Evolutionary conservation across 2,329 filamentous ascomycete species (phyloP), one percentile per base, ranked within the genome.

Genomic region (Ilyonectria sp.): DNA sequence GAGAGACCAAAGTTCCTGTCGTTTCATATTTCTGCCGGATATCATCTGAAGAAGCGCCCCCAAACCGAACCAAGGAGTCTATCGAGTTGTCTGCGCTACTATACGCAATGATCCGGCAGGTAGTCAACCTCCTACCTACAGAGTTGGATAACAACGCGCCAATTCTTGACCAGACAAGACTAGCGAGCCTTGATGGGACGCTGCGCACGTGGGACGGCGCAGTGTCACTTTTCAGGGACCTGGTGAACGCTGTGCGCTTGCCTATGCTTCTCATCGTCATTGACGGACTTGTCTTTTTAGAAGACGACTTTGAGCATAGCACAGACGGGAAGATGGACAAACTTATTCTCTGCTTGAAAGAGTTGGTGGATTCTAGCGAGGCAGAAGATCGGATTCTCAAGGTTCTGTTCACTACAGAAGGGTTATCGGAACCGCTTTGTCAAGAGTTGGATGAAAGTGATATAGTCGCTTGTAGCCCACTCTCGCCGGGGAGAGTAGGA

Each of bases 21-120:
- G 10, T 52, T n/a, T 33, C 47, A 4, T 52, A 52, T 3, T 52
- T 52, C 26, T 52, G 47, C 9, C 47, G 29, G 4, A 17, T 52
- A 11, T 31, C 47, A 5, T 29, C 13, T 4, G 60, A 65, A 4
- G 65, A 63, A 9, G 58, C 66, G 10, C 63, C 63, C 5, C 26
- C 46, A 11, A 31, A 57, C 19, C 64, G 70, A 35, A 67, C 60
- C 11, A 44, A 57, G 8, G 68, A 72, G 37, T 56, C 70, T 3
- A 54, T 69, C 21, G 65, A 67, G 23, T 55, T 72, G 2, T 63
- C 44, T 2, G 66, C 67, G 3, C 17, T 69, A 6, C 53, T 69
- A 1, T 69, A 65, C 29, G 40, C 63, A 6, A 50, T 71, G 60
- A 69, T 69, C 9, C 60, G 67, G n/a, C 69, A 71, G 49, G 29